A percentile compares a stretch with the other conserved stretches of the same genome.
phyloP scores from a whole-genome alignment of 108 stramenopile species.

The Cylindrotheca fusiformis region DNA sequence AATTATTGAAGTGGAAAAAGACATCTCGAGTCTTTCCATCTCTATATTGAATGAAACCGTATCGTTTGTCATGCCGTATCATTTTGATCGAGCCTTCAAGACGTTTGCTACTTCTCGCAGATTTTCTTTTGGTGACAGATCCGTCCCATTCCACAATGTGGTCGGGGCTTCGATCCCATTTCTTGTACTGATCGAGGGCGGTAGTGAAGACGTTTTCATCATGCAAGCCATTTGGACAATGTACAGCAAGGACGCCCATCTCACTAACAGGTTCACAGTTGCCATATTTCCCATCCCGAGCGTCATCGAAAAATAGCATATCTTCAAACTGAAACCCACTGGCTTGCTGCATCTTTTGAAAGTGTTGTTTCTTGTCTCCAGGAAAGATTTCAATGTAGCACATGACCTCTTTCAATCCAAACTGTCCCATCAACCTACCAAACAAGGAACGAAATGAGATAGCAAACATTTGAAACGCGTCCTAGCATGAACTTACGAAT shows the following conservation, averaged over 20 bases:
- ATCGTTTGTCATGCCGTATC: constrained; percentile 49
- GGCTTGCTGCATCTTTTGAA: constrained; percentile 44
- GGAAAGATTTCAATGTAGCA: constrained; percentile 72
- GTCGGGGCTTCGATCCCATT: constrained; percentile 52
- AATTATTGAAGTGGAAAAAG: constrained; percentile 65
- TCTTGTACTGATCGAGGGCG: constrained; percentile 48
- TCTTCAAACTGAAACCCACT: constrained; percentile 59
- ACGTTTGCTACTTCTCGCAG: constrained; percentile 16
- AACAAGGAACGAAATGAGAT: neutral
- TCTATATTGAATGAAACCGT: constrained; percentile 57
- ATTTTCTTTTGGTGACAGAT: constrained; percentile 15
- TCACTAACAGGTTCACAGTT: constrained; percentile 69
- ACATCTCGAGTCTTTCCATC: constrained; percentile 38
- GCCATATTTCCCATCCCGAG: constrained; percentile 63
- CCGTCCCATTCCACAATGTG: constrained; percentile 66
- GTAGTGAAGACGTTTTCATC: constrained; percentile 39
- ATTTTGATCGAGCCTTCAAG: constrained; percentile 46
- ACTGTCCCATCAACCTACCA: constrained; percentile 43
- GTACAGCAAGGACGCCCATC: constrained; percentile 65
- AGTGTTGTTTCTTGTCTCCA: constrained; percentile 71
- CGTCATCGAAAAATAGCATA: constrained; percentile 93
- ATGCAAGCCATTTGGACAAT: constrained; percentile 62
- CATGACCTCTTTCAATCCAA: constrained; percentile 50
- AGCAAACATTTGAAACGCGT: neutral
- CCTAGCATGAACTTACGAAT: constrained; percentile 12